Evolutionary conservation across 176 grass and related monocot species (phyloP), one percentile per base, ranked within the genome.

Genomic region (maize (Zea mays)): DNA sequence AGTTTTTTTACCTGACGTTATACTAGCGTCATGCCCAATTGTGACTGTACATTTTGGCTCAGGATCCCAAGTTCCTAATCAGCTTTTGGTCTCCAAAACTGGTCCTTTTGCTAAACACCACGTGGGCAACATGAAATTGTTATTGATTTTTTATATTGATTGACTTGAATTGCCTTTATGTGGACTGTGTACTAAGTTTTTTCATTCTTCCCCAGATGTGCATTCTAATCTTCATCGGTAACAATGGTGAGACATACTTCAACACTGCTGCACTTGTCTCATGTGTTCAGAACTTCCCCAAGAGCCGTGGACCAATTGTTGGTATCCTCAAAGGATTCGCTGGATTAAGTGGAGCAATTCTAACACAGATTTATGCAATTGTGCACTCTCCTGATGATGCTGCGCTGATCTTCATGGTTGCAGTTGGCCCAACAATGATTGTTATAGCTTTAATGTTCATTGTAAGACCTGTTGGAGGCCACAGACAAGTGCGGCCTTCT

Each of bases 251-350:
- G 76, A 97, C 93, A 10, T 93, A 97, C 74, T 93, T 93, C 93
- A 96, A 96, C 70, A 96, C 93, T 41, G 89, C 80, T 41, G 89
- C 93, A 10, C 86, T 96, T 9, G 90, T 97, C 77, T 97, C 93
- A 63, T 93, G 93, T 74, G 90, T 97, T 75, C 93, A 97, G 79
- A 97, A 97, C 71, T 97, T 97, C 12, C 93, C 93, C 39, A 93
- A 97, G 75, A 97, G 34, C 72, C 88, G 93, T 73, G 93, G 93
- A 6, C 93, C 93, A 66, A 75, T 97, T 58, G 93, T 97, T 20
- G 93, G 93, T 62, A 97, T 97, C n/a, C 86, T 97, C 20, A 97
- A 97, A 82, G 93, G 93, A 43, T 97, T 97, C 37, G 93, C 93
- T 11, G 93, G 93, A 73, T 78, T 96, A 70, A 90, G 93, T 83